These are phyloP conservation scores for Nicotiana otophora DNA, from an alignment of 257 asterid species.

Conservation along the genomic window DNA sequence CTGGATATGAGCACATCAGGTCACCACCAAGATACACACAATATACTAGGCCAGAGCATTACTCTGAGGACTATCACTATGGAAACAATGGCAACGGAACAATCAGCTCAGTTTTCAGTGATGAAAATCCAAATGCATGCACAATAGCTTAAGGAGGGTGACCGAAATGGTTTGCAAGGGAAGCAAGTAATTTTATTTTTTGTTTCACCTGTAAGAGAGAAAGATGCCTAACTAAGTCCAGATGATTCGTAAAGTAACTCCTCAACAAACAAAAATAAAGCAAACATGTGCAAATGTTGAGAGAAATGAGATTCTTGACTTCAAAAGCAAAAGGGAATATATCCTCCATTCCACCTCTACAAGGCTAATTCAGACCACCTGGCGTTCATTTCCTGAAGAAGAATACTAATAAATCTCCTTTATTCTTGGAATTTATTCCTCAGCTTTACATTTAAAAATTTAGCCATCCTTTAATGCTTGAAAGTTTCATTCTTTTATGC, in stretches of 20 bases:
- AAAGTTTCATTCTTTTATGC: not conserved
- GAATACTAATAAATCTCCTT: constrained; percentile 21
- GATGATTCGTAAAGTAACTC: constrained; percentile 9
- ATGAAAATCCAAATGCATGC: constrained; percentile 92
- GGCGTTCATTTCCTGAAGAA: constrained; percentile 32
- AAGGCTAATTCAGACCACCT: constrained; percentile 22
- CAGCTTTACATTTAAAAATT: not conserved
- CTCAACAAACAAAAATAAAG: constrained; percentile 15
- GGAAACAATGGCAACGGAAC: constrained; percentile 47
- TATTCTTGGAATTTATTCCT: constrained; percentile 14
- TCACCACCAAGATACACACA: constrained; percentile 27
- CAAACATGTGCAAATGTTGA: constrained; percentile 25
- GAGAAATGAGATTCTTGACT: constrained; percentile 41
- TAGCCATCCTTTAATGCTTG: not conserved
- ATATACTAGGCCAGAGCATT: constrained; percentile 35
- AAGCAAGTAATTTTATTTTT: not conserved
- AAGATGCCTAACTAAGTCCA: constrained; percentile 14
- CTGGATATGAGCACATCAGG: constrained; percentile 45
- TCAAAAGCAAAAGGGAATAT: constrained; percentile 40
- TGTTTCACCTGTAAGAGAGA: not conserved
- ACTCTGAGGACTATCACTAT: constrained; percentile 41
- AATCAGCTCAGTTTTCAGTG: constrained; percentile 71
- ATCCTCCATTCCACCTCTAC: constrained; percentile 26
- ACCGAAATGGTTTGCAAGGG: constrained; percentile 6
- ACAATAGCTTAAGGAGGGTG: constrained; percentile 38